phyloP scores from a whole-genome alignment of 371 early-diverging fungal genomes.

The Mucor saturninus region DNA sequence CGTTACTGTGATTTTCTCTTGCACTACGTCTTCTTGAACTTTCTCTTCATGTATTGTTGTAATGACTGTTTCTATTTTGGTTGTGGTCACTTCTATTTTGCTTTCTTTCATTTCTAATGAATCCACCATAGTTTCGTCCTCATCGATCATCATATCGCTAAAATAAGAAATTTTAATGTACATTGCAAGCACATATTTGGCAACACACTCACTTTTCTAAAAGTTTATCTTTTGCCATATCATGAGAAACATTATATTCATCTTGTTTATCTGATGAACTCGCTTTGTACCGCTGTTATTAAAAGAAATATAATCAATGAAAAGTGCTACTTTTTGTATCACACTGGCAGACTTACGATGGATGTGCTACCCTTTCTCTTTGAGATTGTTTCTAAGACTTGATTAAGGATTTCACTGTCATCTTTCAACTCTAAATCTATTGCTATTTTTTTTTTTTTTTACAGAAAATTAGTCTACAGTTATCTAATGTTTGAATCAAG shows the following conservation, averaged over 20 bases:
- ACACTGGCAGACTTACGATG: slow-evolving; percentile 14
- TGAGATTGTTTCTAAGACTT: slow-evolving; percentile 17
- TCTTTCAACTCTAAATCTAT: neutral
- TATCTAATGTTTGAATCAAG: no score
- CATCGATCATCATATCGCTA: slow-evolving; percentile 12
- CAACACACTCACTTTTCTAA: slow-evolving; percentile 9
- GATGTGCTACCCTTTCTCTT: slow-evolving; percentile 20
- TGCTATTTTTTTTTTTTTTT: no score
- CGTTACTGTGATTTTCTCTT: neutral
- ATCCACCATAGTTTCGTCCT: neutral
- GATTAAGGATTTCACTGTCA: neutral
- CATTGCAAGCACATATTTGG: neutral
- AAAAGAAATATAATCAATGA: neutral
- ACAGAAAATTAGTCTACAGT: neutral
- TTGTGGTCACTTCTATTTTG: neutral
- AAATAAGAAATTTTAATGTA: neutral
- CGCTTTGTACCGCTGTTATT: neutral
- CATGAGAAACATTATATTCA: slow-evolving; percentile 7
- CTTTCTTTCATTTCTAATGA: slow-evolving; percentile 11
- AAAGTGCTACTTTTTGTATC: neutral
- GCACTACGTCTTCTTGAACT: neutral
- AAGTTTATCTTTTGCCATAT: slow-evolving; percentile 9
- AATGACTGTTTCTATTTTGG: neutral
- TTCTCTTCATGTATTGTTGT: neutral
- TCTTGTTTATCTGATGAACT: neutral